phyloP scores from a whole-genome alignment of 192 early-diverging fungal genomes.

The Coemansia sp. region DNA sequence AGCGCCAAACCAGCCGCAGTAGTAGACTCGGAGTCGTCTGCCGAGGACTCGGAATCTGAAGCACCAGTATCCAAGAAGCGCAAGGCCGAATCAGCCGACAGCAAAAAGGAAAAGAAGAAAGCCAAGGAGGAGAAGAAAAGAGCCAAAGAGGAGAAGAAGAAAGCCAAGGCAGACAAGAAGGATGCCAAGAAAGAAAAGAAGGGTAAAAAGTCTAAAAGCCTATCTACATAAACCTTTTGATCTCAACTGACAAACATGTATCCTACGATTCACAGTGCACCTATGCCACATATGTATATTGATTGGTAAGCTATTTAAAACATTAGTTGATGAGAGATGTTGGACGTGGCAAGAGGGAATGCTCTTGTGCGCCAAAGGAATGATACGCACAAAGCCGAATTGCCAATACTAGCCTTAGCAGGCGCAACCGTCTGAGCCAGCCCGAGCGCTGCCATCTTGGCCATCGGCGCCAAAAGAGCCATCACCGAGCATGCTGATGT shows the following conservation, averaged over 20 bases:
- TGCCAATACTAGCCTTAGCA: constrained; percentile 33
- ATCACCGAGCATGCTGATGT: constrained; percentile 44
- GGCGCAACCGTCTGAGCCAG: constrained; percentile 29
- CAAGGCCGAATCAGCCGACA: constrained; percentile 30
- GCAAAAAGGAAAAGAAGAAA: constrained; percentile 49
- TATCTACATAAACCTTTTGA: not conserved
- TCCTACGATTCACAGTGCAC: too few relatives aligned
- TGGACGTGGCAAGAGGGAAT: constrained; percentile 2
- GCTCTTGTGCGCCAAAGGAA: constrained; percentile 25
- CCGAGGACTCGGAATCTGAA: constrained; percentile 23
- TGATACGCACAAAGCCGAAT: constrained; percentile 14
- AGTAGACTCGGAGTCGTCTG: not conserved
- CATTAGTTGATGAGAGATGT: constrained; percentile 10
- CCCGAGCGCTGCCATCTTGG: constrained; percentile 13
- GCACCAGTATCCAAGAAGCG: constrained; percentile 18
- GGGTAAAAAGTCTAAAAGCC: constrained; percentile 48
- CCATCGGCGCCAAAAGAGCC: constrained; percentile 22
- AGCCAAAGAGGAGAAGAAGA: constrained; percentile 15
- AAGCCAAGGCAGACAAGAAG: constrained; percentile 38
- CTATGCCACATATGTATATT: constrained; percentile 1
- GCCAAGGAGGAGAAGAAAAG: constrained; percentile 12
- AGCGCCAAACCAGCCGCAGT: not conserved
- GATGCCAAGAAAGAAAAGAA: constrained; percentile 27
- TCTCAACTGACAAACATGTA: not conserved
- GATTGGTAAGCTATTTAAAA: not conserved